Conservation (phyloP, 345 rosid genomes). For the Eucalyptus lansdowneana region DNA sequence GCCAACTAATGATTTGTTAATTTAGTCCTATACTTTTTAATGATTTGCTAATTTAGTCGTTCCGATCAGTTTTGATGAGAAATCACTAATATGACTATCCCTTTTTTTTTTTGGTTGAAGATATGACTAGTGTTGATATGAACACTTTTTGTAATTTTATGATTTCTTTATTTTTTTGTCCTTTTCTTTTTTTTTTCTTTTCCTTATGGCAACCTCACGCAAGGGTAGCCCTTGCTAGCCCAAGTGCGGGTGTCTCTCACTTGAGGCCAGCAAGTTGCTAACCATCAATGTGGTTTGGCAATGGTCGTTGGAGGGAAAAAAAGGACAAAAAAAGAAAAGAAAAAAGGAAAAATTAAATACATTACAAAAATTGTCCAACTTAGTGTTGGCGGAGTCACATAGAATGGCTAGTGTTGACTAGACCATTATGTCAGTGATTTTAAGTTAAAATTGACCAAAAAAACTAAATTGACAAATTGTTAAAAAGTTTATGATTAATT, state of each 20-base stretch:
- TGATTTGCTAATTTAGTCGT: no score
- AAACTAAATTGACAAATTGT: not conserved
- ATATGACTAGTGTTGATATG: not conserved
- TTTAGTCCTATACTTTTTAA: no score
- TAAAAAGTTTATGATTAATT: not conserved
- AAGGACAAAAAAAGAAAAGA: not conserved
- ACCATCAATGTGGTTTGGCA: not conserved
- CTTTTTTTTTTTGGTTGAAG: no score
- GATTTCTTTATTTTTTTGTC: not conserved
- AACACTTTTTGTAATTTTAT: not conserved
- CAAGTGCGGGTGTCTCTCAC: not conserved
- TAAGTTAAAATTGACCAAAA: fast-evolving
- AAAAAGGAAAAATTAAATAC: not conserved
- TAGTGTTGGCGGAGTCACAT: fast-evolving
- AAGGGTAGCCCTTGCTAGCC: not conserved
- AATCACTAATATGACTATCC: no score
- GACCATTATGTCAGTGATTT: fast-evolving
- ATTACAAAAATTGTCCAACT: not conserved
- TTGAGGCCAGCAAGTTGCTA: not conserved
- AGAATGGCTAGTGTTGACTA: not conserved
- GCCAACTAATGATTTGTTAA: no score
- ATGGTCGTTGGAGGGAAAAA: not conserved
- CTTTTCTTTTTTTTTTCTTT: not conserved
- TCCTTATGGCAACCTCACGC: not conserved
- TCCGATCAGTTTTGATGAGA: no score